phyloP scores from a whole-genome alignment of 495 filamentous ascomycete species.

The Podospora didyma region DNA sequence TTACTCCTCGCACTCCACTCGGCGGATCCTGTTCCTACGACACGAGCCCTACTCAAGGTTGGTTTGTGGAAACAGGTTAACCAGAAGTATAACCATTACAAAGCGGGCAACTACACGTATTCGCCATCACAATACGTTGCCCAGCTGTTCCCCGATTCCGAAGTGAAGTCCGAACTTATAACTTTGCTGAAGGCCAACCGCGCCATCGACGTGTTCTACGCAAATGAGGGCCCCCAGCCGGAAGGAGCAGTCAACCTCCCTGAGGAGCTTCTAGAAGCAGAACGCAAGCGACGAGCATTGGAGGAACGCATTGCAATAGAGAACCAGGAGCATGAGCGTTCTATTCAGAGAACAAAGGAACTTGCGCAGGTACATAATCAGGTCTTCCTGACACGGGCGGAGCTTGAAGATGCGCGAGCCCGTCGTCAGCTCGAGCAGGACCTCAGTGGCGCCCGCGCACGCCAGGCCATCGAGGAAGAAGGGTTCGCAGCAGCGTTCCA shows the following conservation, averaged over 20 bases:
- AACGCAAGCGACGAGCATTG: conserved; percentile 38
- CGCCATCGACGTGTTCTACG: conserved; percentile 43
- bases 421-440: conserved; percentile 35
- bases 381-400: conserved; percentile 38
- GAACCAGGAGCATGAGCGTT: conserved; percentile 31
- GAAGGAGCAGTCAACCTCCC: conserved; percentile 41
- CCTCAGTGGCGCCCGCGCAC: conserved; percentile 26
- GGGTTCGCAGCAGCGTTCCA: conserved; percentile 21
- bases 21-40: conserved; percentile 38
- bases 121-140: conserved; percentile 43
- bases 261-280: conserved; percentile 37
- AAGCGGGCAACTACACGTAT: conserved; percentile 38
- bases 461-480: conserved; percentile 24
- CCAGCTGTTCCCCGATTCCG: conserved; percentile 29
- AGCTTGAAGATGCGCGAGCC: conserved; percentile 41
- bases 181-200: conserved; percentile 39
- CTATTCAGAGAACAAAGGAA: conserved; percentile 37
- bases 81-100: conserved; percentile 39
- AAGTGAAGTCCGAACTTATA: conserved; percentile 33
- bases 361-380: conserved; percentile 40
- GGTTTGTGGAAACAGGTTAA: conserved; percentile 47
- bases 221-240: conserved; percentile 42
- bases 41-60: conserved; percentile 38
- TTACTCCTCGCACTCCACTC: conserved; percentile 44
- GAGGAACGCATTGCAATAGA: conserved; percentile 34